Percentiles rank a stretch among this genome's conserved stretches.
These are phyloP conservation scores for Ogataea corticis DNA, from an alignment of 805 yeast genomes.

Conservation along the genomic window DNA sequence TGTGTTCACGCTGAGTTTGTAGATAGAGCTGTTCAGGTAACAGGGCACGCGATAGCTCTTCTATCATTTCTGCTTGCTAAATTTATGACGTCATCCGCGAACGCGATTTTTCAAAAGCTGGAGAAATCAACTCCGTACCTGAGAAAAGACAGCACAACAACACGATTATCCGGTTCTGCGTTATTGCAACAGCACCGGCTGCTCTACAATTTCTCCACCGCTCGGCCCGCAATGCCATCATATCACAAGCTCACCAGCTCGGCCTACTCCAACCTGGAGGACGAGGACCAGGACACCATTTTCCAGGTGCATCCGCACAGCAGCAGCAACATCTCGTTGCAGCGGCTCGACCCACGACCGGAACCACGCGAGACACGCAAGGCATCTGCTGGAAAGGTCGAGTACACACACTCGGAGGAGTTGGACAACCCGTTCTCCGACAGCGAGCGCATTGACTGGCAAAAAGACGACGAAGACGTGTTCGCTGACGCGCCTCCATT, in stretches of 20 bases:
- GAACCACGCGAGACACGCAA: constrained; percentile 1
- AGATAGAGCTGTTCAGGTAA: too few species aligned
- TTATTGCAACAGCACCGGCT: background rate
- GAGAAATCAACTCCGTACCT: background rate
- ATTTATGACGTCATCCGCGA: constrained; percentile 1
- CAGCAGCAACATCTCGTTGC: constrained; percentile 8
- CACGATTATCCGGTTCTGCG: background rate
- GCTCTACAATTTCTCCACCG: too few species aligned
- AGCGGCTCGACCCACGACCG: constrained; percentile 5
- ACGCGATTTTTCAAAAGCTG: constrained; percentile 1
- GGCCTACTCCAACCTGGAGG: constrained; percentile 12
- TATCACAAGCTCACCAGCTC: constrained; percentile 16
- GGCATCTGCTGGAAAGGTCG: constrained; percentile 8
- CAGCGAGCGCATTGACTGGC: background rate
- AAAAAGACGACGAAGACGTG: constrained; percentile 14
- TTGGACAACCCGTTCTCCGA: background rate
- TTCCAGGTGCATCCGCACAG: constrained; percentile 11
- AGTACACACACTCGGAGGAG: constrained; percentile 13
- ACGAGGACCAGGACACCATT: constrained; percentile 15
- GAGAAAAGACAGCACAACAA: too few species aligned
- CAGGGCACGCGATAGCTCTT: too few species aligned
- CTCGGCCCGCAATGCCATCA: constrained; percentile 9
- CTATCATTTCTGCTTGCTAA: background rate
- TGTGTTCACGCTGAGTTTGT: too few species aligned
- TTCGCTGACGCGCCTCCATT: constrained; percentile 5